Evolutionary conservation across 2,329 filamentous ascomycete species (phyloP).

Genomic region (Tolypocladium album): DNA sequence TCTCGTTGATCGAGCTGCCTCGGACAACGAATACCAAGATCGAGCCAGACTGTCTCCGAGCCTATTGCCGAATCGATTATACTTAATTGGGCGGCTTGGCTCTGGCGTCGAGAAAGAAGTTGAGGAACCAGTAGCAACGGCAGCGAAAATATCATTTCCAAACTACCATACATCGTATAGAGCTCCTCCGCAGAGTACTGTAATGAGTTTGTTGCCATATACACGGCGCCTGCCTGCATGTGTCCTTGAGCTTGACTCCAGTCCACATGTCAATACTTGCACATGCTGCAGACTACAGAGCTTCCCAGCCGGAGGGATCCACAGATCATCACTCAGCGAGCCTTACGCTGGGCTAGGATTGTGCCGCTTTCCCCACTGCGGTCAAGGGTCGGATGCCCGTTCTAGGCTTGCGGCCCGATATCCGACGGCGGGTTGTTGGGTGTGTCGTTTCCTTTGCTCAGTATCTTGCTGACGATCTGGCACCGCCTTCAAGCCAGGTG

Average conservation of each 20-base stretch:
- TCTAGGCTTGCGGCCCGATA: neutral
- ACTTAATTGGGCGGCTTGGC: fast-evolving
- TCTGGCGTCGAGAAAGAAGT: neutral
- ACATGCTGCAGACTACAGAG: neutral
- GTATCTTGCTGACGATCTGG: neutral
- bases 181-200: neutral
- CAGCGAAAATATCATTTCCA: neutral
- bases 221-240: neutral
- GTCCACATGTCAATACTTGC: neutral
- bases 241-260: neutral
- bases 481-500: neutral
- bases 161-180: neutral
- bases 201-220: neutral
- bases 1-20: neutral
- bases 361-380: neutral
- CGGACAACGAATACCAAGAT: neutral
- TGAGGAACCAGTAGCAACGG: neutral
- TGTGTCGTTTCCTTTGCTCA: neutral
- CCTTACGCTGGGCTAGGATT: neutral
- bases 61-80: neutral
- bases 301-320: neutral
- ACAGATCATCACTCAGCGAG: neutral
- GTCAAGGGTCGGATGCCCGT: neutral
- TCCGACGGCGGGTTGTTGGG: neutral
- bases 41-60: neutral